phyloP scores from a whole-genome alignment of 1,284 basidiomycete genomes.

The Leccinum subspadiceum region DNA sequence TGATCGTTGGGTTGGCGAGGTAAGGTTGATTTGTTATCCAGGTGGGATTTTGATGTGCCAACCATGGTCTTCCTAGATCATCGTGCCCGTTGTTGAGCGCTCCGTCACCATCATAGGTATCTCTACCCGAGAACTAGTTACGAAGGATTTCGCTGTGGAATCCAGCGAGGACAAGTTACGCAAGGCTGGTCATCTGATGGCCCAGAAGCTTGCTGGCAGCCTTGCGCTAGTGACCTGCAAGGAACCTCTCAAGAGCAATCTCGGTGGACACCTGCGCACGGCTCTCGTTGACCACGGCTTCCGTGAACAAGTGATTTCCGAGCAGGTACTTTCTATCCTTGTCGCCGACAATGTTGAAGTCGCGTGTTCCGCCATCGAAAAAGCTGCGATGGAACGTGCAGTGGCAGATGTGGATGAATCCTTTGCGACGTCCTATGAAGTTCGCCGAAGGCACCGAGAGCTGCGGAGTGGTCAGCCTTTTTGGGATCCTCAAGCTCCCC shows the following conservation, averaged over 20 bases:
- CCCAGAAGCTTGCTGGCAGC: slow-evolving; percentile 90
- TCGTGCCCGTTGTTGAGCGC: slow-evolving; percentile 97
- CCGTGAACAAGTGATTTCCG: slow-evolving; percentile 72
- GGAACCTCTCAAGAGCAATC: slow-evolving; percentile 92
- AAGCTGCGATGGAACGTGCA: slow-evolving; percentile 96
- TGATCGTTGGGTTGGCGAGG: slow-evolving; percentile 93
- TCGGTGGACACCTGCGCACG: slow-evolving; percentile 67
- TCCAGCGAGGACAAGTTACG: slow-evolving; percentile 89
- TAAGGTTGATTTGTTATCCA: slow-evolving; percentile 33
- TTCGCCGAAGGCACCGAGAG: slow-evolving; percentile 86
- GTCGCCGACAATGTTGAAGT: slow-evolving; percentile 94
- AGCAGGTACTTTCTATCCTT: slow-evolving; percentile 74
- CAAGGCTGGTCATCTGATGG: slow-evolving; percentile 94
- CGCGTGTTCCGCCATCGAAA: slow-evolving; percentile 95
- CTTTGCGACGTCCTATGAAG: slow-evolving; percentile 80
- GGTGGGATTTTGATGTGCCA: not conserved
- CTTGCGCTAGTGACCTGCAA: slow-evolving; percentile 72
- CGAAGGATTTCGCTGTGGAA: slow-evolving; percentile 97
- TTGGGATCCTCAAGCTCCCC: slow-evolving; percentile 77
- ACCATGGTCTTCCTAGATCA: slow-evolving; percentile 57
- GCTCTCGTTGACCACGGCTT: slow-evolving; percentile 80
- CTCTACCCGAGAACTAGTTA: slow-evolving; percentile 94
- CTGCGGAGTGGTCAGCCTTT: slow-evolving; percentile 73
- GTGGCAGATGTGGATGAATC: slow-evolving; percentile 94
- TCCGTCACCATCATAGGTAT: slow-evolving; percentile 99